These are phyloP conservation scores for Vickermania spadyakhi DNA, from an alignment of 208 protist species.

Conservation along the genomic window DNA sequence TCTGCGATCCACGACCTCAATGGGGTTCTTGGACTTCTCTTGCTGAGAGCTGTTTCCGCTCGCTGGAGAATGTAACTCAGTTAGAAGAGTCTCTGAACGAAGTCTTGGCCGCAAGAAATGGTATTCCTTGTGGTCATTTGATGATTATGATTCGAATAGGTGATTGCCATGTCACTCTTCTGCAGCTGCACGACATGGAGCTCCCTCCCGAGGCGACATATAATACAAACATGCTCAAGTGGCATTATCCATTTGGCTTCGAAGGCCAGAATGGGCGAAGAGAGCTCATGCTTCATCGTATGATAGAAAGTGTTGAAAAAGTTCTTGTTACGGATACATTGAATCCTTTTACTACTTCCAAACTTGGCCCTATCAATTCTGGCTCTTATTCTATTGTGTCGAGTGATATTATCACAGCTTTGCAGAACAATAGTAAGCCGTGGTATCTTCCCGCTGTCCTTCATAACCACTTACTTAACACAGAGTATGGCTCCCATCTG, in stretches of 20 bases:
- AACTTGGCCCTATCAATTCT: conserved; percentile 52
- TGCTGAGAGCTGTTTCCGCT: conserved; percentile 49
- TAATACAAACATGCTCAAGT: conserved; percentile 80
- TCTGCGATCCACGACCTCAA: conserved; percentile 31
- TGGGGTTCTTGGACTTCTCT: conserved; percentile 70
- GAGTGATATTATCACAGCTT: conserved; percentile 47
- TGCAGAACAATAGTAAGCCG: conserved; percentile 60
- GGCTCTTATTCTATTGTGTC: conserved; percentile 19
- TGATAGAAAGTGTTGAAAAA: conserved; percentile 68
- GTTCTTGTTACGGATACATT: conserved; percentile 65
- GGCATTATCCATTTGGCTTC: conserved; percentile 75
- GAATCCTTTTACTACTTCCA: conserved; percentile 54
- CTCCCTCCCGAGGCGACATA: conserved; percentile 62
- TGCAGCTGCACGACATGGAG: conserved; percentile 64
- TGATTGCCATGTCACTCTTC: conserved; percentile 66
- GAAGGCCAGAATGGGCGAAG: conserved; percentile 49
- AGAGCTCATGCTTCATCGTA: conserved; percentile 69
- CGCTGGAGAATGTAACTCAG: conserved; percentile 51
- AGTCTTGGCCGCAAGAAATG: conserved; percentile 23
- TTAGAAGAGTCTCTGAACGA: conserved; percentile 72
- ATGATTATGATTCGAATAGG: conserved; percentile 83
- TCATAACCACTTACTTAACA: conserved; percentile 71
- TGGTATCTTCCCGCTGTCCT: conserved; percentile 65
- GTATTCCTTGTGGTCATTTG: conserved; percentile 56
- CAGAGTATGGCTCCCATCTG: conserved; percentile 64